These are phyloP conservation scores for Takashimella koratensis DNA, from an alignment of 1,284 basidiomycete species.

Conservation along the genomic window DNA sequence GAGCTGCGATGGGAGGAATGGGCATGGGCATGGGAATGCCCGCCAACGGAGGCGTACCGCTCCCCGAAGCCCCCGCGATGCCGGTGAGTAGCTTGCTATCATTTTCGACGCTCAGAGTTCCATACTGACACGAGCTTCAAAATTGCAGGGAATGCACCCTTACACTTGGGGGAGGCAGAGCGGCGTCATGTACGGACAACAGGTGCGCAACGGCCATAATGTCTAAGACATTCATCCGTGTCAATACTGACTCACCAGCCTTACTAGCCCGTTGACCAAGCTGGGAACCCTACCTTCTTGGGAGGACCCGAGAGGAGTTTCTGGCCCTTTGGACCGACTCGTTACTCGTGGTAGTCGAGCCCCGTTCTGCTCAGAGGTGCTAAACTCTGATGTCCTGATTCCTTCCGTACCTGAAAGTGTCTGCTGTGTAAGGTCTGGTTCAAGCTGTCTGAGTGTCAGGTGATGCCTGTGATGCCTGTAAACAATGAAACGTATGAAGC, in stretches of 20 bases:
- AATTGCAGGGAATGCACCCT: conserved; percentile 38
- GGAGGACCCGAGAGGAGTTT: neutral
- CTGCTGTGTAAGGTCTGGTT: no score
- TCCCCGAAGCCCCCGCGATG: conserved; percentile 32
- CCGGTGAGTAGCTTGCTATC: conserved; percentile 22
- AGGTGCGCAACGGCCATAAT: no score
- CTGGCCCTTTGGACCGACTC: no score
- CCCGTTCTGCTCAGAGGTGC: no score
- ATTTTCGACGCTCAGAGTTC: neutral
- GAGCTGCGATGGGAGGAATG: conserved; percentile 16
- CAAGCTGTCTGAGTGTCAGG: no score
- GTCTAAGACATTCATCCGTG: no score
- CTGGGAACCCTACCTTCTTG: neutral
- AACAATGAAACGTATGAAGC: no score
- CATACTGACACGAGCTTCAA: neutral
- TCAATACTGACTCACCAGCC: no score
- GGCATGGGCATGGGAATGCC: conserved; percentile 6
- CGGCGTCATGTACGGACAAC: conserved; percentile 35
- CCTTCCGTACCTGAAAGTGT: no score
- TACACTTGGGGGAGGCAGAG: conserved; percentile 33
- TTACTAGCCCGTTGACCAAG: neutral
- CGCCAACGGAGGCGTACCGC: conserved; percentile 16
- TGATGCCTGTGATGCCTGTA: no score
- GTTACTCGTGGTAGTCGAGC: no score
- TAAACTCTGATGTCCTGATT: no score